These are phyloP conservation scores for Neoarthrinium moseri DNA, from an alignment of 2,329 filamentous ascomycete species.

Conservation along the genomic window DNA sequence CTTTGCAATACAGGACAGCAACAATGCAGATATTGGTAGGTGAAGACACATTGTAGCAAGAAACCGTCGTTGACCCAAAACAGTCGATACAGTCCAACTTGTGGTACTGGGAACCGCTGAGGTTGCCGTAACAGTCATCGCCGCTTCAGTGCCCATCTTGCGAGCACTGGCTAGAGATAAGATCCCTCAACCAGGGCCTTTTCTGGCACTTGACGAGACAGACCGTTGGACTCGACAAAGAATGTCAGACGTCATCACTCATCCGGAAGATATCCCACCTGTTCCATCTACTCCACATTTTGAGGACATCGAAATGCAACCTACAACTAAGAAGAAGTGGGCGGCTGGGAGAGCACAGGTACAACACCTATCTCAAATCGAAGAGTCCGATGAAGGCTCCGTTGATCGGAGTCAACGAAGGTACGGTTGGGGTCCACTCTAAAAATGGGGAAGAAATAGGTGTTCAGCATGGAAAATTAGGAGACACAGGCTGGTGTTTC, in stretches of 20 bases:
- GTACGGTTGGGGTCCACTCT: neutral
- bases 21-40: constrained; percentile 13
- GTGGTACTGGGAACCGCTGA: constrained; percentile 21
- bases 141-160: constrained; percentile 27
- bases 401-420: neutral
- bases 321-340: neutral
- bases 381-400: neutral
- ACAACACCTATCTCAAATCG: neutral
- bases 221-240: constrained; percentile 2
- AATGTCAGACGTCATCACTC: neutral
- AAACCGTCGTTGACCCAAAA: neutral
- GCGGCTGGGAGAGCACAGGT: neutral
- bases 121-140: constrained; percentile 28
- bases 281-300: neutral
- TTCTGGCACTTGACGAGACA: constrained; percentile 1
- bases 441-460: neutral
- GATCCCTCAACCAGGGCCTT: neutral
- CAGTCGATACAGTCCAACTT: constrained; percentile 11
- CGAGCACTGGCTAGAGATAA: constrained; percentile 21
- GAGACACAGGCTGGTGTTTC: neutral
- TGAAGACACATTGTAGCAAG: neutral
- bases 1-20: constrained; percentile 17
- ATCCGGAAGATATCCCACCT: neutral
- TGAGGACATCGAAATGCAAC: neutral
- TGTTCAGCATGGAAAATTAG: neutral